Evolutionary conservation across 2,329 filamentous ascomycete species (phyloP), one percentile per base, ranked within the genome.

Genomic region (Emericellopsis atlantica): DNA sequence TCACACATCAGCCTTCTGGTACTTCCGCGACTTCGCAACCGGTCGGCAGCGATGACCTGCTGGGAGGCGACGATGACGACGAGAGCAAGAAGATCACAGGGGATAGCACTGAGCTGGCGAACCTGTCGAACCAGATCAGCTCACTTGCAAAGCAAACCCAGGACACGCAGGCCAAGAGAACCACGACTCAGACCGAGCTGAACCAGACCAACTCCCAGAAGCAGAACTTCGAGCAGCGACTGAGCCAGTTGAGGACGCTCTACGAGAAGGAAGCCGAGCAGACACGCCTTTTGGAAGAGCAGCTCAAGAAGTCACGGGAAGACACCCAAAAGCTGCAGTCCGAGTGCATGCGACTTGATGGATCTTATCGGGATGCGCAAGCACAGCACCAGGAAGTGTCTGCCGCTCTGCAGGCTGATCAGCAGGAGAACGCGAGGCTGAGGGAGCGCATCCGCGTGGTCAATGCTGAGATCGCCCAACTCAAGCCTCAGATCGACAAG

Each of bases 191-290:
- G 59, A 81, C 82, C 48, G 86, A 95, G 44, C 65, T 96, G 40
- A 84, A 74, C 45, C 85, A 89, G 54, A 81, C 84, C 26, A 85
- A 74, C 40, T 78, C 81, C 11, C 89, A 96, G 59, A 96, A 95
- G 66, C 82, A 84, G 51, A 90, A 94, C 55, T 90, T 98, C 49
- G 92, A 98, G 65, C 72, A 84, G 48, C 81, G 92, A 18, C 69
- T 98, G 23, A 78, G 85, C 5, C 89, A 95, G 55, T 81, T 95
- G 43, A 80, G 92, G 46, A 67, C 80, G 6, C 75, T 93, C 48
- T 98, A 96, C 54, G 90, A 98, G 59, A 87, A 94, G 55, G 92
- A 98, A 62, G 86, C 87, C 4, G 82, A 87, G 49, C 81, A 87
- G 48, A 86, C 93, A 29, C 88, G 84, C 47, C 74, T 79, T 21